A percentile compares a stretch with the other conserved stretches of the same genome.
These are phyloP conservation scores for Stemphylium beticola DNA, from an alignment of 2,329 filamentous ascomycete genomes.

Conservation along the genomic window DNA sequence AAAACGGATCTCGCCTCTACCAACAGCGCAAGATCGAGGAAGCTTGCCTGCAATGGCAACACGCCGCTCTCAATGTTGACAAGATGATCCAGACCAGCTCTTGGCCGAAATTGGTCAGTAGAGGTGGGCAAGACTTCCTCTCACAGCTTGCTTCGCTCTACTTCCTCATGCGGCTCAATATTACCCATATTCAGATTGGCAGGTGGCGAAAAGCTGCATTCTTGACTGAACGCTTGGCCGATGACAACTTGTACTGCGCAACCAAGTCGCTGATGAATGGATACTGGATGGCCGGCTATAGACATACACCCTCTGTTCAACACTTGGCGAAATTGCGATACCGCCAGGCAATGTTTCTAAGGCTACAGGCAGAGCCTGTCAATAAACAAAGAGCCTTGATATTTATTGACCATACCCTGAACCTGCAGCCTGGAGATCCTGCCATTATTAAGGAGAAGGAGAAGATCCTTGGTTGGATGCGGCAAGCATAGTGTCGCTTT, in stretches of 20 bases:
- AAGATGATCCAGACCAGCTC: conserved; percentile 10
- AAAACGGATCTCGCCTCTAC: conserved; percentile 14
- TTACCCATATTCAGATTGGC: conserved; percentile 14
- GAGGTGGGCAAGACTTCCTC: conserved; percentile 17
- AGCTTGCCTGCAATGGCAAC: conserved; percentile 10
- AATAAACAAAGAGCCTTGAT: not conserved
- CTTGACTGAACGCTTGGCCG: not conserved
- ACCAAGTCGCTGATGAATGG: conserved; percentile 1
- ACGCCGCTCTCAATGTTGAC: conserved; percentile 18
- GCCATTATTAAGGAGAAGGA: conserved; percentile 10
- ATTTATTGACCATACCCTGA: conserved; percentile 2
- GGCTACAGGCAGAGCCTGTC: conserved; percentile 4
- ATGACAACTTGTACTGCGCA: conserved; percentile 6
- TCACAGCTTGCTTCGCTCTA: conserved; percentile 18
- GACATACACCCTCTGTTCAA: conserved; percentile 1
- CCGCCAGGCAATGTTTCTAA: conserved; percentile 11
- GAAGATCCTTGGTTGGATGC: conserved; percentile 11
- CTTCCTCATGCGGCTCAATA: conserved; percentile 25
- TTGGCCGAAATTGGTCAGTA: conserved; percentile 12
- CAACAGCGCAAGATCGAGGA: not conserved
- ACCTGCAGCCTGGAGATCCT: conserved; percentile 10
- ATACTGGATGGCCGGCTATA: conserved; percentile 17
- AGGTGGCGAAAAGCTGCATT: conserved; percentile 4
- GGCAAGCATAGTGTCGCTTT: not conserved
- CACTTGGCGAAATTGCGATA: conserved; percentile 17